Percentiles rank a stretch among this genome's conserved stretches.
Evolutionary conservation across 75 land plant species (phyloP).

Genomic region (Sequoia sempervirens): DNA sequence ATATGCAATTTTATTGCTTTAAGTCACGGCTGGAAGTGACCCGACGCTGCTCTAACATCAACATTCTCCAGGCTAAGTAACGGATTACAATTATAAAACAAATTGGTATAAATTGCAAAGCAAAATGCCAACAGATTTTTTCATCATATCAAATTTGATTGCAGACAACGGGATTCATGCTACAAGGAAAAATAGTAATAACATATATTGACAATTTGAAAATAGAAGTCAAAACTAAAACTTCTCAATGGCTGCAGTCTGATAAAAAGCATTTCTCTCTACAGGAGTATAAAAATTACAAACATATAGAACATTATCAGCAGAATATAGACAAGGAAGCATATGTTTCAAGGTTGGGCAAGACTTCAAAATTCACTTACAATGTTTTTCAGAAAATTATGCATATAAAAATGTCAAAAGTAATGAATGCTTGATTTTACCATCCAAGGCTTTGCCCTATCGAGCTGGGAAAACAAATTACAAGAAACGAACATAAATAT

Average conservation of each 20-base stretch:
- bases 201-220: not conserved
- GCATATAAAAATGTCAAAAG: not conserved
- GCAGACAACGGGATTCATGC: not conserved
- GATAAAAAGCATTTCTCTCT: not conserved
- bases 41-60: no score
- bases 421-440: not conserved
- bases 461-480: not conserved
- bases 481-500: not conserved
- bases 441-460: conserved; percentile 2
- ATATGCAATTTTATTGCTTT: no score
- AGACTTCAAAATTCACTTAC: not conserved
- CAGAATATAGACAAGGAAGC: not conserved
- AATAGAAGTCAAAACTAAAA: not conserved
- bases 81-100: not conserved
- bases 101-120: not conserved
- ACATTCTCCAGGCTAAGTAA: not conserved
- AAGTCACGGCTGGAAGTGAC: no score
- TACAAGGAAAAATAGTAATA: not conserved
- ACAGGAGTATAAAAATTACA: not conserved
- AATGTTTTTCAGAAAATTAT: not conserved
- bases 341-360: not conserved
- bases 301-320: not conserved
- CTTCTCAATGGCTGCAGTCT: not conserved
- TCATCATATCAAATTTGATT: not conserved
- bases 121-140: conserved; percentile 1